phyloP scores from a whole-genome alignment of 164 flowering plant species.

The Tetrastigma voinierianum region DNA sequence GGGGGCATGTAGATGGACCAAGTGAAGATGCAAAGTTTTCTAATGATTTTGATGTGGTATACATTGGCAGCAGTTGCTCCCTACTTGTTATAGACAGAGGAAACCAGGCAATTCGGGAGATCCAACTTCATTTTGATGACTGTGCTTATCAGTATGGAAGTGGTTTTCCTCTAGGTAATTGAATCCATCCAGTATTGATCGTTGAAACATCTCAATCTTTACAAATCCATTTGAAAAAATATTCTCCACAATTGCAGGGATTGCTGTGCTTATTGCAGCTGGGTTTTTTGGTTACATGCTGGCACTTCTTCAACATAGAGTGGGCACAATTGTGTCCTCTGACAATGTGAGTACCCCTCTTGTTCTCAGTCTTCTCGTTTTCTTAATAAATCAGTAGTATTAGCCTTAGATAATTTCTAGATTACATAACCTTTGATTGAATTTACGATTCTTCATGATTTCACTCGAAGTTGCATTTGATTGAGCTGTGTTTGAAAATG shows the following conservation, averaged over 20 bases:
- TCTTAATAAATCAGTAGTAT: too few relatives aligned
- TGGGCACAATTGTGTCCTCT: conserved; percentile 59
- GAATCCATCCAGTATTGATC: conserved; percentile 2
- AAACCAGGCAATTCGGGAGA: conserved; percentile 87
- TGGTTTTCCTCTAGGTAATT: conserved; percentile 80
- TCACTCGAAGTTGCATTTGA: not conserved
- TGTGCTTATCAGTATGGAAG: conserved; percentile 88
- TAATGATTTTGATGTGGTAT: conserved; percentile 87
- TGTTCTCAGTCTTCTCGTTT: not conserved
- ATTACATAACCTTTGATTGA: not conserved
- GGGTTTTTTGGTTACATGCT: conserved; percentile 93
- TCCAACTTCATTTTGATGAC: conserved; percentile 90
- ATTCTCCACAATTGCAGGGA: conserved; percentile 43
- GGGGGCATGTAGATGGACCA: conserved; percentile 89
- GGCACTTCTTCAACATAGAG: conserved; percentile 81
- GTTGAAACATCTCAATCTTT: not conserved
- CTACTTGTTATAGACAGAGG: conserved; percentile 90
- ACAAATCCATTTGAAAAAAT: not conserved
- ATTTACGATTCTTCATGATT: not conserved
- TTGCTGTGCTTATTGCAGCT: conserved; percentile 84
- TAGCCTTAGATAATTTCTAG: not conserved
- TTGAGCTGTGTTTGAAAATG: not conserved
- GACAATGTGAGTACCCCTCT: conserved; percentile 48
- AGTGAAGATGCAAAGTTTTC: conserved; percentile 96
- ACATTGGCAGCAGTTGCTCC: conserved; percentile 95